These are phyloP conservation scores for Punica granatum DNA, from an alignment of 345 rosid genomes.

Conservation along the genomic window DNA sequence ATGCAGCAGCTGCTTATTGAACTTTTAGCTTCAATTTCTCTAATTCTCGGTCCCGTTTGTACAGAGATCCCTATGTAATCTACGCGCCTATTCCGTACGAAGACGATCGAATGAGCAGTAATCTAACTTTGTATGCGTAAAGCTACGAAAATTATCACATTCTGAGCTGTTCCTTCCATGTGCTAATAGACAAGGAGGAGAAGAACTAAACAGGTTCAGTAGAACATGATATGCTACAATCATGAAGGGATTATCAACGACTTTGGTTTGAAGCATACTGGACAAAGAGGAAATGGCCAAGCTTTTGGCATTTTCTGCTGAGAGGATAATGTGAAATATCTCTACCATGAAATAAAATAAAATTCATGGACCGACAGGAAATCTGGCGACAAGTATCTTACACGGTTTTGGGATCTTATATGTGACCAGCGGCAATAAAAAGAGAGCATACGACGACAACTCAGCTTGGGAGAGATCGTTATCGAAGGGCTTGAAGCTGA, in stretches of 20 bases:
- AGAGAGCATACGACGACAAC: conserved; percentile 1
- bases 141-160: background rate
- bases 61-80: background rate
- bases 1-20: conserved; percentile 14
- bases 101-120: background rate
- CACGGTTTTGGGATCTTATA: background rate
- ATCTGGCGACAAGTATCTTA: background rate
- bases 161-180: background rate
- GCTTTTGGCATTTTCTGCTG: conserved; percentile 3
- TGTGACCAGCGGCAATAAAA: background rate
- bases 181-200: background rate
- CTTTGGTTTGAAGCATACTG: background rate
- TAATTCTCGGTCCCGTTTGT: background rate
- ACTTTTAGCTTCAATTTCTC: background rate
- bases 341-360: background rate
- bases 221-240: background rate
- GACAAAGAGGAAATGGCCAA: background rate
- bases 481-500: background rate
- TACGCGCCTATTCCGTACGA: background rate
- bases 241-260: background rate
- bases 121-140: background rate
- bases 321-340: conserved; percentile 3
- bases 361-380: background rate
- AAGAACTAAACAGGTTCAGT: background rate
- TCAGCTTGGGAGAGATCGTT: background rate